Evolutionary conservation across 768 basidiomycete species (phyloP), one percentile per base, ranked within the genome.

Genomic region (Russula lepida): DNA sequence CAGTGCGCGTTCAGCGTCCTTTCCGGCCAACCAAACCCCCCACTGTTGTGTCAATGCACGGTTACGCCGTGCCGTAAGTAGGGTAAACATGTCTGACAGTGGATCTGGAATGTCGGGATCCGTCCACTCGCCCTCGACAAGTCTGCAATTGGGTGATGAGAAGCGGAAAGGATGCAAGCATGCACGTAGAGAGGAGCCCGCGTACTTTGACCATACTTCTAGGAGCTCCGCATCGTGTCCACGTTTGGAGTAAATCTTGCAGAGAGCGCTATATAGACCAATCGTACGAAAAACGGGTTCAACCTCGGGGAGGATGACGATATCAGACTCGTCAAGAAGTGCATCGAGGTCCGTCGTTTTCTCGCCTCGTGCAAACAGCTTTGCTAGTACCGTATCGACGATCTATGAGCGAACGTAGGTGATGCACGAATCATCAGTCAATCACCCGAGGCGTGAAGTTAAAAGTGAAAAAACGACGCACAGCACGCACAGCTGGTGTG

Each of bases 371-470:
- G 85, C 83, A 35, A 87, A 84, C 11, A 94, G 73, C 70, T 89
- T 89, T n/a, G 80, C 83, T 0, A 91, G 79, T 0, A 85, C 84
- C 1, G 89, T 92, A 70, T 92, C 90, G n/a, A 92, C 84, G 30
- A 84, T 79, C 89, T 91, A 11, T 1, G 30, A 35, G 5, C 1
- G 28, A 48, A 12, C 8, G 8, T 50, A 32, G 21, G 27, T 21
- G 27, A 46, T 28, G 33, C 17, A 43, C 13, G 19, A 48, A 8
- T 21, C 37, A 6, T 39, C 54, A 43, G 44, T 44, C 15, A 33
- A 32, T 17, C 9, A 43, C 49, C 28, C 28, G 19, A 12, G 28
- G 8, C n/a, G 2, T 4, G 12, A 46, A 30, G 33, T 15, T 27
- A 43, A 13, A 28, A 35, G n/a, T 6, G 21, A 27, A 19, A 33